Evolutionary conservation across 2,329 filamentous ascomycete genomes (phyloP), one percentile per base, ranked within the genome.

Genomic region (Claviceps monticola): DNA sequence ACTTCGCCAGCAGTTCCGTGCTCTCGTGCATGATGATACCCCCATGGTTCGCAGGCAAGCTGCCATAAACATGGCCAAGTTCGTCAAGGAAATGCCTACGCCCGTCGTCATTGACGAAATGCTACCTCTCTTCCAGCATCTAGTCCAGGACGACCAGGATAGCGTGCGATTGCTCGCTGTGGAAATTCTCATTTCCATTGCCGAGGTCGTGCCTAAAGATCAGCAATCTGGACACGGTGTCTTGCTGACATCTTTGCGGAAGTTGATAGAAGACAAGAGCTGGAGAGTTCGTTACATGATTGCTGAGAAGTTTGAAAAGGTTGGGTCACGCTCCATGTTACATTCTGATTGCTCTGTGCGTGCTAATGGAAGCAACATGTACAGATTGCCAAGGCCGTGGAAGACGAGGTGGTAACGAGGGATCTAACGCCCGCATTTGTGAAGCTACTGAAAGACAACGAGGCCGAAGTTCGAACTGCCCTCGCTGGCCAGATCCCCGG

Each of bases 231-330:
- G 90, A 70, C 91, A 97, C 64, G 93, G 91, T 50, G 88, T 97
- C 52, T 74, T 98, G 53, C 75, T 98, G 62, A 91, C 88, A 49
- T 89, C 91, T 46, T 73, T 98, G 63, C 84, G 93, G 62, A 95
- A 82, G 71, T 71, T 98, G 64, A 97, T 98, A 71, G 93, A 96
- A 64, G 93, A 98, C 69, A 98, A 97, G 80, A 97, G 93, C 73
- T 98, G 93, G 93, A 83, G 93, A 64, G 93, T 98, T 55, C 82
- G 93, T 66, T 98, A 97, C 71, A 98, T 98, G 93, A 93, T 98
- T 61, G 93, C 93, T 48, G 93, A 98, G 69, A 82, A 89, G 66
- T 98, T 96, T 64, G 93, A 98, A 71, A 96, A 97, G 85, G 88
- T 88, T 64, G 48, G 48, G 64, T 50, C 51, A 34, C 43, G 16